Conservation (phyloP, 805 yeast genomes). For the Saturnispora gosingensis region DNA sequence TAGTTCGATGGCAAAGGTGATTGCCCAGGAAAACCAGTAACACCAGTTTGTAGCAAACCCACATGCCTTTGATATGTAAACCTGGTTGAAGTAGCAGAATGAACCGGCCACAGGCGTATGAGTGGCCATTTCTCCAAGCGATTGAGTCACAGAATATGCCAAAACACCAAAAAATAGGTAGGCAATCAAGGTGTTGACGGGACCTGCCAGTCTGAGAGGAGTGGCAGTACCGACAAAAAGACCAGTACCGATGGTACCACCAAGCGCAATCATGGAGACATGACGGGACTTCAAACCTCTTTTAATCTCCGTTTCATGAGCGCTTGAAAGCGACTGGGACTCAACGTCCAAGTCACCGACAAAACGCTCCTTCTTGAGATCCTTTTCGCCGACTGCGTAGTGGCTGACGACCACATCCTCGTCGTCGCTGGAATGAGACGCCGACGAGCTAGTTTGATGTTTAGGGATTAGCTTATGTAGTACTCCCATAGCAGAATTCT, state of each 20-base stretch:
- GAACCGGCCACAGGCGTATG: slow-evolving; percentile 62
- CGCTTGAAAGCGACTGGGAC: slow-evolving; percentile 7
- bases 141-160: slow-evolving; percentile 58
- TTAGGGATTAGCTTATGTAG: not conserved
- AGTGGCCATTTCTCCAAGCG: slow-evolving; percentile 77
- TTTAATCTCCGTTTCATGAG: slow-evolving; percentile 23
- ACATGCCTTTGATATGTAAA: slow-evolving; percentile 60
- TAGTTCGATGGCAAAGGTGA: slow-evolving; percentile 66
- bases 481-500: not conserved
- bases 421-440: not conserved
- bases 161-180: slow-evolving; percentile 58
- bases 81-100: slow-evolving; percentile 58
- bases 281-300: slow-evolving; percentile 59
- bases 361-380: not conserved
- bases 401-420: not conserved
- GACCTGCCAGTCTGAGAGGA: slow-evolving; percentile 53
- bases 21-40: slow-evolving; percentile 74
- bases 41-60: slow-evolving; percentile 68
- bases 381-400: not conserved
- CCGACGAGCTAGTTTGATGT: not conserved
- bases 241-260: slow-evolving; percentile 78
- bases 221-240: slow-evolving; percentile 56
- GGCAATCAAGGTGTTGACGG: slow-evolving; percentile 57
- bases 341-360: not conserved
- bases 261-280: slow-evolving; percentile 66